Evolutionary conservation across 768 basidiomycete species (phyloP), one percentile per base, ranked within the genome.

Genomic region (Calocera viscosa): DNA sequence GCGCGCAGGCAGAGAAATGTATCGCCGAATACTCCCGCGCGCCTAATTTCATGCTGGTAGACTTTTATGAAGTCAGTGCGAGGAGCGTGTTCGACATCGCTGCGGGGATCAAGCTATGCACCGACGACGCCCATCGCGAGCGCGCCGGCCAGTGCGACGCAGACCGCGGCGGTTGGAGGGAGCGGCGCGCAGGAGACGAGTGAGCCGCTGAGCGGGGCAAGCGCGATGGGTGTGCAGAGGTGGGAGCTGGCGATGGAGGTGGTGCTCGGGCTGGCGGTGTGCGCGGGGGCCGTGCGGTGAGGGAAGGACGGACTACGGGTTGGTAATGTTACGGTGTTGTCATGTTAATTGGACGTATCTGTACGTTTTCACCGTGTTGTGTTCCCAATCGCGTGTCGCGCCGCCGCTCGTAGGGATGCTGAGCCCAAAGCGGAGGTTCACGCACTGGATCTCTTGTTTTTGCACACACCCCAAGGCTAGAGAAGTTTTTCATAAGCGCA

Each of bases 11-110:
- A 3, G 66, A 32, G 32, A 74, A 81, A 68, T 98, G 95, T 71
- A 74, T 77, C 14, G 73, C 82, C 0, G 72, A 77, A 26, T 78
- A 88, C 67, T 81, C 82, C 11, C 80, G 85, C 66, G 77, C 83
- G 68, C 92, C 92, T 3, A 94, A 90, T 73, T 94, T 92, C 76
- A 76, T 94, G 74, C 87, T 95, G 14, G 91, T 95, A 22, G 92
- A 95, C 88, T 91, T 86, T 77, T 91, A 91, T 70, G 89, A 91
- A 72, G 89, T 80, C 68, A 88, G 89, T 11, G 80, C 79, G 63
- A 90, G 91, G 39, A 88, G 86, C 30, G 89, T 91, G 65, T 91
- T 92, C 74, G 76, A 92, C 72, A 88, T 91, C 12, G 93, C 90
- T n/a, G 93, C 93, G 3, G 75, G 75, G n/a, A 82, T 89, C 49